These are phyloP conservation scores for Aspergillus campestris DNA, from an alignment of 495 filamentous ascomycete genomes.

Conservation along the genomic window DNA sequence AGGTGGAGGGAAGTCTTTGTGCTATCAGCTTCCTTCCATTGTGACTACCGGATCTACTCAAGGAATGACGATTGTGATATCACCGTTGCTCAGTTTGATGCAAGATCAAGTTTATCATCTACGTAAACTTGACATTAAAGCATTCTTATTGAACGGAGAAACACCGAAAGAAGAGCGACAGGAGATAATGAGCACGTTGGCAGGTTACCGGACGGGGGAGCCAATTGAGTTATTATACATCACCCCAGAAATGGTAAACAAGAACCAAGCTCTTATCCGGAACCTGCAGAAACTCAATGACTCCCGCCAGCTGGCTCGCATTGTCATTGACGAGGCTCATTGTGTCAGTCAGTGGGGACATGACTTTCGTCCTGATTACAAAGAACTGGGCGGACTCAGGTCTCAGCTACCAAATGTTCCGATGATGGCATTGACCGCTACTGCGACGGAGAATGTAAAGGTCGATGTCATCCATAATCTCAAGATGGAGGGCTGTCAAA, in stretches of 20 bases:
- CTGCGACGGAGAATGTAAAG: slow-evolving; percentile 87
- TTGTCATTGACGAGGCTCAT: slow-evolving; percentile 97
- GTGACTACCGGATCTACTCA: slow-evolving; percentile 70
- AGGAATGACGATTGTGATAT: slow-evolving; percentile 88
- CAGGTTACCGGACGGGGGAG: slow-evolving; percentile 54
- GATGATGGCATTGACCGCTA: slow-evolving; percentile 89
- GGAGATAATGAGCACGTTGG: slow-evolving; percentile 51
- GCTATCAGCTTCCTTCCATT: slow-evolving; percentile 89
- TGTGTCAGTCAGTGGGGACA: slow-evolving; percentile 99
- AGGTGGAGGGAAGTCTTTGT: slow-evolving; percentile 92
- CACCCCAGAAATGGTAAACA: slow-evolving; percentile 92
- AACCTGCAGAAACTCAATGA: slow-evolving; percentile 54
- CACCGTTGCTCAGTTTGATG: slow-evolving; percentile 93
- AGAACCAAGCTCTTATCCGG: slow-evolving; percentile 54
- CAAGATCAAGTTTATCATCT: slow-evolving; percentile 87
- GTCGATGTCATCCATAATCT: slow-evolving; percentile 84
- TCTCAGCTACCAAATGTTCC: slow-evolving; percentile 65
- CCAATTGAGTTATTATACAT: slow-evolving; percentile 81
- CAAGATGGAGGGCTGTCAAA: slow-evolving; percentile 62
- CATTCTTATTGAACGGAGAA: slow-evolving; percentile 72
- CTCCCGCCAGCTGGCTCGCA: slow-evolving; percentile 64
- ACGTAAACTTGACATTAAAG: slow-evolving; percentile 62
- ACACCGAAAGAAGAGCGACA: slow-evolving; percentile 44
- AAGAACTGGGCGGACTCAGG: slow-evolving; percentile 66
- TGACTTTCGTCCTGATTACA: slow-evolving; percentile 97